Conservation (phyloP, 73 alveolate genomes). For the Blepharisma japonicum region DNA sequence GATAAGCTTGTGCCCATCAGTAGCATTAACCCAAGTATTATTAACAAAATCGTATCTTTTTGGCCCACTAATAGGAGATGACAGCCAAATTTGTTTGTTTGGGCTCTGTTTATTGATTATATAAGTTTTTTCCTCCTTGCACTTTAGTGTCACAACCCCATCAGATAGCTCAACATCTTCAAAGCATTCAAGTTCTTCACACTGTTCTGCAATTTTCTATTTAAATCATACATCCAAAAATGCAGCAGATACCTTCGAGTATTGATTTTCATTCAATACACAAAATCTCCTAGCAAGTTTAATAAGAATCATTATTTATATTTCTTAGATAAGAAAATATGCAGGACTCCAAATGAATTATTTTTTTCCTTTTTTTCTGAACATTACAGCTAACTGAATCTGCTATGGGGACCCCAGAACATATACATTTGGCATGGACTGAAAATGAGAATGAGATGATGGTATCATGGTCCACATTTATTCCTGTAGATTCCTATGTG, state of each 20-base stretch:
- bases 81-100: conserved; percentile 4
- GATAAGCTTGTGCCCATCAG: not conserved
- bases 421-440: conserved; percentile 21
- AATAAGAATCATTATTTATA: too few species aligned
- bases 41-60: not conserved
- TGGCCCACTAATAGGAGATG: not conserved
- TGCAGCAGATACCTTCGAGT: not conserved
- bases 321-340: too few species aligned
- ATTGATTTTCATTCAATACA: too few species aligned
- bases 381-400: too few species aligned
- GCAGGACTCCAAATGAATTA: too few species aligned
- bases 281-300: too few species aligned
- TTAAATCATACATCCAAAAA: not conserved
- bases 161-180: conserved; percentile 9
- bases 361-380: too few species aligned
- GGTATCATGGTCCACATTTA: not conserved
- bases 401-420: not conserved
- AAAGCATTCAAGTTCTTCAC: not conserved
- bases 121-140: not conserved
- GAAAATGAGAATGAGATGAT: not conserved
- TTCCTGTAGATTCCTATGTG: not conserved
- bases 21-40: not conserved
- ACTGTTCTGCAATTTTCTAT: not conserved
- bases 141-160: conserved; percentile 9
- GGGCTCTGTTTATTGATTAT: conserved; percentile 7